Conservation (phyloP, 2,329 filamentous ascomycete species). For the Cordyceps fumosorosea region DNA sequence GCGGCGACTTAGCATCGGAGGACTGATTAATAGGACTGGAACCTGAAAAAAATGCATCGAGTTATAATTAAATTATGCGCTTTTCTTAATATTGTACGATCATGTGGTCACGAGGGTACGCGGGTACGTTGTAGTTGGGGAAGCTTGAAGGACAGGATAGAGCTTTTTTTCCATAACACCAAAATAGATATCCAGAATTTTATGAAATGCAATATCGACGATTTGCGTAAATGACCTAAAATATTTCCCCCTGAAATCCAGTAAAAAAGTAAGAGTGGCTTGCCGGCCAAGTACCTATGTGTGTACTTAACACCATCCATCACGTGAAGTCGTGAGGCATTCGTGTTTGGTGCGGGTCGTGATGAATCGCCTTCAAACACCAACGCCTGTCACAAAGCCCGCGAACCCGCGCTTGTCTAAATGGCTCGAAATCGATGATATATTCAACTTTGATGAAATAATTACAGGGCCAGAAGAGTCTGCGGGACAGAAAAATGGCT, state of each 20-base stretch:
- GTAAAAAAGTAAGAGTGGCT: background rate
- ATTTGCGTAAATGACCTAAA: too few relatives aligned
- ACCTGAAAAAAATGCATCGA: background rate
- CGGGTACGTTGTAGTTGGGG: background rate
- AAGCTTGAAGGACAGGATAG: background rate
- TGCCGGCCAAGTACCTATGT: background rate
- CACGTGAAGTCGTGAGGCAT: constrained; percentile 11
- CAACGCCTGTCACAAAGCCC: background rate
- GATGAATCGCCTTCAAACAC: background rate
- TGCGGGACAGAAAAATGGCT: constrained; percentile 19
- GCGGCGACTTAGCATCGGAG: constrained; percentile 12
- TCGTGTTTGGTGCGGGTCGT: constrained; percentile 8
- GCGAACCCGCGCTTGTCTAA: background rate
- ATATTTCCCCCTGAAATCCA: too few relatives aligned
- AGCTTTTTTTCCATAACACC: background rate
- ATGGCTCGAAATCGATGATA: background rate
- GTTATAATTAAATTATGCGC: background rate
- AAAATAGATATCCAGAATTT: background rate
- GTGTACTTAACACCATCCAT: background rate
- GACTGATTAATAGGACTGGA: constrained; percentile 7
- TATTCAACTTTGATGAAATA: background rate
- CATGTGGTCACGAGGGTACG: background rate
- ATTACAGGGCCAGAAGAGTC: background rate
- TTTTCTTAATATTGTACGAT: background rate
- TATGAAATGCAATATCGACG: background rate